Evolutionary conservation across 2,329 filamentous ascomycete species (phyloP).

Genomic region (Sordariomycetes sp.): DNA sequence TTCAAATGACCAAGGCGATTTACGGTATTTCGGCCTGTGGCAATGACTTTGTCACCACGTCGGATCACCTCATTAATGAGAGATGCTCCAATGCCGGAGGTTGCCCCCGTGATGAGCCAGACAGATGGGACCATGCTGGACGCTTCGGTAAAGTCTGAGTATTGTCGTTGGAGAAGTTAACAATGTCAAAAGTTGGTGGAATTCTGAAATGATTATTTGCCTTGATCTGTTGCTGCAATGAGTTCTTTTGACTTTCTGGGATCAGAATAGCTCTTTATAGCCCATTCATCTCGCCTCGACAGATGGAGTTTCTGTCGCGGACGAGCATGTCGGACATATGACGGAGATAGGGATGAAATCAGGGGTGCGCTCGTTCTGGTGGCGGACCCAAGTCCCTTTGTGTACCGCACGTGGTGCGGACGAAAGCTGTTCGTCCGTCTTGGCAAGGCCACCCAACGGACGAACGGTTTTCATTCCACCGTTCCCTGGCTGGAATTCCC

Average conservation of each 20-base stretch:
- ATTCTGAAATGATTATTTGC: not conserved
- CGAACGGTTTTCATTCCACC: not conserved
- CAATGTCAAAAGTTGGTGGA: not conserved
- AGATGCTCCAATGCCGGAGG: conserved; percentile 20
- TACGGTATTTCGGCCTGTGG: conserved; percentile 16
- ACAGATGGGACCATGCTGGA: conserved; percentile 16
- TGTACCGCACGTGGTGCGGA: too few species aligned
- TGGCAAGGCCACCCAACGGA: conserved; percentile 1
- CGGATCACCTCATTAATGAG: conserved; percentile 14
- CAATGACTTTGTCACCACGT: conserved; percentile 20
- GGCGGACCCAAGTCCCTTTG: too few species aligned
- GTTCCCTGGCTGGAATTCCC: conserved; percentile 2
- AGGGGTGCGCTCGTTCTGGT: too few species aligned
- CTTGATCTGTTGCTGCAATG: not conserved
- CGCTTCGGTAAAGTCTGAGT: too few species aligned
- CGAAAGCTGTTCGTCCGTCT: conserved; percentile 4
- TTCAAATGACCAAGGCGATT: conserved; percentile 13
- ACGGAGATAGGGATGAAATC: too few species aligned
- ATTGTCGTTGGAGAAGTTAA: not conserved
- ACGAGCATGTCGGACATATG: too few species aligned
- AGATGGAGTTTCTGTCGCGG: conserved; percentile 4
- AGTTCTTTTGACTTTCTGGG: not conserved
- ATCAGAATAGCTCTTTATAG: too few species aligned
- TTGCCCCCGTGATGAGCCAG: conserved; percentile 23
- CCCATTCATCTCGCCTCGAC: not conserved